These are phyloP conservation scores for Alternaria angustiovoidea DNA, from an alignment of 2,329 filamentous ascomycete species.

Conservation along the genomic window DNA sequence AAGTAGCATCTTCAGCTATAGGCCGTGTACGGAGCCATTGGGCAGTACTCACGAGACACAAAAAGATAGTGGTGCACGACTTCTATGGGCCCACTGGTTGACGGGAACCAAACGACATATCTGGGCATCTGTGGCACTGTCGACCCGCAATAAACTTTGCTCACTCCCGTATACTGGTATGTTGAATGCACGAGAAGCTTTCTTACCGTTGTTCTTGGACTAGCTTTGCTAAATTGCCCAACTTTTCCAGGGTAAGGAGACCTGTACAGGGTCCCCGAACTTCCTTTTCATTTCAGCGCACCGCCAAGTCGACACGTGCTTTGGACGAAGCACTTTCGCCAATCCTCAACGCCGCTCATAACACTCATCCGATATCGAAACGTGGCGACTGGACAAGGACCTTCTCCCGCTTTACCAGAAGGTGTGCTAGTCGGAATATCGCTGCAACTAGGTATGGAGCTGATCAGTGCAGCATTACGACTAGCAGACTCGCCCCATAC, in stretches of 20 bases:
- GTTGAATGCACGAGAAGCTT: constrained; percentile 1
- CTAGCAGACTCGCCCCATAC: constrained; percentile 24
- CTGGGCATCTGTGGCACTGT: constrained; percentile 32
- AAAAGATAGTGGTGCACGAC: constrained; percentile 26
- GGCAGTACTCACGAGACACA: constrained; percentile 29
- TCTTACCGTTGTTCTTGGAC: constrained; percentile 9
- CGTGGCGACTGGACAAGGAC: constrained; percentile 38
- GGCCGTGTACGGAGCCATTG: constrained; percentile 26
- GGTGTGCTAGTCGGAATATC: constrained; percentile 23
- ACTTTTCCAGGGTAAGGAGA: constrained; percentile 10
- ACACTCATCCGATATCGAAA: constrained; percentile 34
- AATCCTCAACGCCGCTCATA: constrained; percentile 27
- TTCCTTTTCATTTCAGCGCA: constrained; percentile 17
- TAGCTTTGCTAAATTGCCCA: constrained; percentile 17
- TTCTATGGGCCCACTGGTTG: constrained; percentile 29
- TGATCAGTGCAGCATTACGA: constrained; percentile 44
- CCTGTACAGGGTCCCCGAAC: constrained; percentile 17
- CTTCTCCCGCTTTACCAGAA: constrained; percentile 33
- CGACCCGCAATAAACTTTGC: constrained; percentile 32
- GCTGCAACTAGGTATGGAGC: constrained; percentile 34
- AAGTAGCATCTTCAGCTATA: constrained; percentile 16
- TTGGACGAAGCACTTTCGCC: constrained; percentile 24
- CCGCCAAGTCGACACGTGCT: constrained; percentile 32
- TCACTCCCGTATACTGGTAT: constrained; percentile 11
- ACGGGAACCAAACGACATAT: constrained; percentile 25